These are phyloP conservation scores for Erodium maritimum DNA, from an alignment of 345 rosid genomes.

Conservation along the genomic window DNA sequence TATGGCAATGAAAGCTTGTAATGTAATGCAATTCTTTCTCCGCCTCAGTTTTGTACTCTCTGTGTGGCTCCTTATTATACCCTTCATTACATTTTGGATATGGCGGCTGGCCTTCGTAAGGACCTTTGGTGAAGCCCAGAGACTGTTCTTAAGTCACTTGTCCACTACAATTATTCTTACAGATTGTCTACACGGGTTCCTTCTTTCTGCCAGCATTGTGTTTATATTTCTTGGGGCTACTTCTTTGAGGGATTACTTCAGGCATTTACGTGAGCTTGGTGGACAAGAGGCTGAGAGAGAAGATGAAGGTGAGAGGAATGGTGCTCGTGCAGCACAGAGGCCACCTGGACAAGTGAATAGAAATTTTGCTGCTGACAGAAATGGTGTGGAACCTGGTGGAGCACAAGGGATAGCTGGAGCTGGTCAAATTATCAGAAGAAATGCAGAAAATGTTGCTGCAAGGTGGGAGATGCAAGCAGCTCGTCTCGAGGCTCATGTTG, in stretches of 20 bases:
- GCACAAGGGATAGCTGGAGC: conserved; percentile 70
- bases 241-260: conserved; percentile 87
- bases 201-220: conserved; percentile 92
- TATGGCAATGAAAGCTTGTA: conserved; percentile 91
- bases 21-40: conserved; percentile 81
- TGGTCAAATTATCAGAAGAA: conserved; percentile 63
- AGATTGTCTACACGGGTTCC: conserved; percentile 95
- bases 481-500: conserved; percentile 97
- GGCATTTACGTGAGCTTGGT: conserved; percentile 88
- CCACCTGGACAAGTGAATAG: conserved; percentile 64
- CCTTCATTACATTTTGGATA: conserved; percentile 94
- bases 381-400: conserved; percentile 73
- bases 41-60: conserved; percentile 89
- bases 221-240: conserved; percentile 96
- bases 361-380: conserved; percentile 66
- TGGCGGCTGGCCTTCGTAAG: conserved; percentile 90
- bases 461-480: conserved; percentile 99
- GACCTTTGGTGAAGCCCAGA: conserved; percentile 89
- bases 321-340: conserved; percentile 75
- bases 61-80: conserved; percentile 92
- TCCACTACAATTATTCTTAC: conserved; percentile 81
- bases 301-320: conserved; percentile 85
- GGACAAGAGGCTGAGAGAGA: conserved; percentile 94
- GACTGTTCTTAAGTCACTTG: conserved; percentile 81
- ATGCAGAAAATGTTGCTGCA: conserved; percentile 96